These are phyloP conservation scores for Jasminum sambac DNA, from an alignment of 257 asterid genomes.

Conservation along the genomic window DNA sequence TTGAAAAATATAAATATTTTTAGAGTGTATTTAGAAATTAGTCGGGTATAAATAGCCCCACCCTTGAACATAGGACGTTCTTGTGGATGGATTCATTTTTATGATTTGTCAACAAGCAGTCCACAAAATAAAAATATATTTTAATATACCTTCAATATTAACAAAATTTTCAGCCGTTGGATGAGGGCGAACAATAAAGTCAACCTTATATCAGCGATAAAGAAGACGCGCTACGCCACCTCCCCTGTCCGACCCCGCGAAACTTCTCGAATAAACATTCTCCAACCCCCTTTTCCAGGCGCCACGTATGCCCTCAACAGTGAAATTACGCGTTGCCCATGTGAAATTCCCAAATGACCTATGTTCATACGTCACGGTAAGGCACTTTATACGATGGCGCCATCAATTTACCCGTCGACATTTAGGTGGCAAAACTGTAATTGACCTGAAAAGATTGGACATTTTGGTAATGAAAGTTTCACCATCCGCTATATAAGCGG, in stretches of 20 bases:
- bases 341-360: not conserved
- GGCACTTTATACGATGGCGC: not conserved
- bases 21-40: too few relatives aligned
- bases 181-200: not conserved
- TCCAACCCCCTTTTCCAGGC: not conserved
- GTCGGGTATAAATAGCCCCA: too few relatives aligned
- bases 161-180: not conserved
- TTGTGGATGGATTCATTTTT: too few relatives aligned
- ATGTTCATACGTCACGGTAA: not conserved
- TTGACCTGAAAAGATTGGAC: not conserved
- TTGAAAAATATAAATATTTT: too few relatives aligned
- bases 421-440: slow-evolving; percentile 25
- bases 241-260: not conserved
- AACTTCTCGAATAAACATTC: not conserved
- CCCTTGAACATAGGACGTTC: too few relatives aligned
- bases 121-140: not conserved
- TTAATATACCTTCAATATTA: not conserved
- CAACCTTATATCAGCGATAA: not conserved
- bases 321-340: too few relatives aligned
- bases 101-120: too few relatives aligned
- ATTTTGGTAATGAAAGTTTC: slow-evolving; percentile 17
- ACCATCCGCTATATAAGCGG: slow-evolving; percentile 15
- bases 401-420: slow-evolving; percentile 22
- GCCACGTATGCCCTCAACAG: slow-evolving; percentile 4
- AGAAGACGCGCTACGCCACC: not conserved